Base-by-base conservation (phyloP, 257 asterid genomes). In the Pogostemon cablin region DNA sequence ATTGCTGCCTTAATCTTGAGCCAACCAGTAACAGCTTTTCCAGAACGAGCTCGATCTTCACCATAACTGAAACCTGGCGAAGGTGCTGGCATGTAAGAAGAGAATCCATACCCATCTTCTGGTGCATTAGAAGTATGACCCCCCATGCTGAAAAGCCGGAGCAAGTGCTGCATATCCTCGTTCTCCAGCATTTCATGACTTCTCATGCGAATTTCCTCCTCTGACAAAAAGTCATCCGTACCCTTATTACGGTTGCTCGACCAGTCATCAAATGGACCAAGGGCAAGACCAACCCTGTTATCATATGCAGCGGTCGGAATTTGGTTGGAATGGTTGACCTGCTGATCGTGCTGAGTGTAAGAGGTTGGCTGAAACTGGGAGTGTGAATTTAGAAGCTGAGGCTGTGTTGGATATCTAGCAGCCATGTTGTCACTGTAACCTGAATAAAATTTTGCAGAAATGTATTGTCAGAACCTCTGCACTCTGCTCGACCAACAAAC, bases 111-210 rank as follows among this genome's bases (percentile, higher is more conserved):
- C 58, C 81, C 95, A 68, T 85, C 98, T 40, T 87, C 98, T 9
- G 88, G 79, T 53, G 65, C 80, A 67, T 82, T 83, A 6, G 87
- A 65, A 20, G 71, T 80, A 25, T 89, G 82, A 32, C 86, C 90
- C 54, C 93, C 96, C 96, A 93, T 87, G 87, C 92, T 93, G 89
- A 89, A 93, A 67, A 91, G 85, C 64, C 95, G 82, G 77, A 93
- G 92, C 87, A 93, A 80, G 74, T 93, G 95, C 81, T 91, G 97
- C 96, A 93, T 93, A 73, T 93, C 97, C 44, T 91, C 97, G 64
- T 88, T 90, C 73, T 87, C 97, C 15, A 91, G 96, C 86, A 93
- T 85, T 76, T 93, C 98, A 58, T 89, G 87, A 65, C 97, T 91
- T 83, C 90, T 89, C 75, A 91, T 73, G 9, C 99, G 96, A 34